Percentiles rank a stretch among this genome's conserved stretches.
Conservation (phyloP, 768 basidiomycete genomes). For the Boletales sp. region DNA sequence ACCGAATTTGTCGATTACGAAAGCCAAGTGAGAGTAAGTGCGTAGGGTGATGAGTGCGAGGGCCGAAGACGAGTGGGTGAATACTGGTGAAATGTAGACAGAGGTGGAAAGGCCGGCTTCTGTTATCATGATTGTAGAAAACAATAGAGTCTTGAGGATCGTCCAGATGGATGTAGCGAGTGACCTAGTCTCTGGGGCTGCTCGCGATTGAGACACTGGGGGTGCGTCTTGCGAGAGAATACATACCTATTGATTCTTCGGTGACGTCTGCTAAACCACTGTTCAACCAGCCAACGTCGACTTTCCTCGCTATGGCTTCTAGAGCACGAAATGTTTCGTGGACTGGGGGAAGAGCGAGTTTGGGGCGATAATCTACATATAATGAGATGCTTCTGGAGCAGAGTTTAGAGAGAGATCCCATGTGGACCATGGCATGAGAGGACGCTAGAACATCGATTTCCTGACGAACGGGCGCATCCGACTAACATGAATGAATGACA, state of each 20-base stretch:
- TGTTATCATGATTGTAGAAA: constrained; percentile 64
- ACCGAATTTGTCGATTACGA: constrained; percentile 78
- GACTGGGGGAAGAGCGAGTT: constrained; percentile 24
- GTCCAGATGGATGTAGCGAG: constrained; percentile 57
- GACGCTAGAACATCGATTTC: constrained; percentile 32
- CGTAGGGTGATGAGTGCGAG: constrained; percentile 55
- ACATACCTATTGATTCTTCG: constrained; percentile 29
- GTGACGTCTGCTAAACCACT: constrained; percentile 30
- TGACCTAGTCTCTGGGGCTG: constrained; percentile 44
- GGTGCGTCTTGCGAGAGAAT: constrained; percentile 19
- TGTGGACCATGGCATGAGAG: constrained; percentile 35
- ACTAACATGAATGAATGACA: constrained; percentile 18
- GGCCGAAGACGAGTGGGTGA: constrained; percentile 36
- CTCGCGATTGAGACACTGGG: constrained; percentile 5
- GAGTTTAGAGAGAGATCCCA: constrained; percentile 40
- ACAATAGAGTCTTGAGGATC: constrained; percentile 72
- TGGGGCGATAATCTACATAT: constrained; percentile 34
- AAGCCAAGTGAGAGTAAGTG: constrained; percentile 64
- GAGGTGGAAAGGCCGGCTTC: constrained; percentile 57
- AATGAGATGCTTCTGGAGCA: constrained; percentile 32
- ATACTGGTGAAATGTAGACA: constrained; percentile 46
- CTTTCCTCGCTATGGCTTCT: constrained; percentile 35
- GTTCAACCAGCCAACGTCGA: constrained; percentile 49
- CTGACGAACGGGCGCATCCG: constrained; percentile 32
- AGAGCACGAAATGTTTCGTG: constrained; percentile 27